Evolutionary conservation across 768 basidiomycete genomes (phyloP), one percentile per base, ranked within the genome.

Genomic region (Lactifluus echinatus): DNA sequence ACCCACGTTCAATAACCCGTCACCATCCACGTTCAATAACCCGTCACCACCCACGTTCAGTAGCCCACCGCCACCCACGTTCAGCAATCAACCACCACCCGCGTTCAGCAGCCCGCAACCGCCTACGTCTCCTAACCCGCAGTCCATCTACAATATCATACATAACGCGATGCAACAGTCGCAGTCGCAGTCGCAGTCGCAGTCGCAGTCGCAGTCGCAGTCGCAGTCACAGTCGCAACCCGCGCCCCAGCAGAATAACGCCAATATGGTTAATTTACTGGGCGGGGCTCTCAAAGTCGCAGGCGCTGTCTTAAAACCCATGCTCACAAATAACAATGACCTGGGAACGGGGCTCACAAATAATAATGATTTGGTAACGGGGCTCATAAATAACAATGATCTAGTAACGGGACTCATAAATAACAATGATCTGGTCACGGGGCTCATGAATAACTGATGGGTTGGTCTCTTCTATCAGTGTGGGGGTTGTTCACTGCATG

Each of bases 281-380:
- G 51, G 51, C 11, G 57, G 57, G 2, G 57, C 45, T 21, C 31
- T 58, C 44, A 58, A 58, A 37, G 8, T 53, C 5, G 57, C 57
- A 5, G 51, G 29, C 15, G 10, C 45, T 2, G 7, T 53, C 2
- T 8, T 57, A 12, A 31, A 14, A 7, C 29, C 56, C 11, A 19
- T 39, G 10, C 3, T 50, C 26, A 28, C 7, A 4, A 29, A n/a
- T 8, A 15, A 5, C 26, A 1, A 1, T 34, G 6, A 11, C 17
- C 19, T 34, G 8, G 42, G 26, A 17, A 12, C 36, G n/a, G 10
- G 15, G 2, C 11, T n/a, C 12, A 12, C 7, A 12, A 3, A 19
- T 48, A 31, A 55, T 48, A 19, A 2, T 48, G 6, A 11, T 24
- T 14, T 34, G 8, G 42, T n/a, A 17, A 12, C 36, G n/a, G 10